Conservation (phyloP, 1,139 yeast genomes). For the Yamadazyma friedrichii region DNA sequence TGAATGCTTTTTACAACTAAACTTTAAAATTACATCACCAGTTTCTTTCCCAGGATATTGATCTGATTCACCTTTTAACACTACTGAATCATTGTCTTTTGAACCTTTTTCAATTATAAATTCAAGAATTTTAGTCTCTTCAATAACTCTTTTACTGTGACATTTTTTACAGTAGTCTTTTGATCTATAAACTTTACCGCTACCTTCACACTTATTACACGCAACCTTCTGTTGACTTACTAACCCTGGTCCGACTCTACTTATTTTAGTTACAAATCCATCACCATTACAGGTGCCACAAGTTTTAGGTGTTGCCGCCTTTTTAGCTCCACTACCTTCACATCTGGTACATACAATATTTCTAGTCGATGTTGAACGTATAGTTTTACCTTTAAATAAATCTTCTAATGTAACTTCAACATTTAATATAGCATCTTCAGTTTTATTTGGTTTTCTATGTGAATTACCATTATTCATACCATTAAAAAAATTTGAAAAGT, state of each 20-base stretch:
- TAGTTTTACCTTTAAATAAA: constrained; percentile 75
- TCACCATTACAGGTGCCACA: constrained; percentile 75
- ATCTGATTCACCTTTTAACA: constrained; percentile 72
- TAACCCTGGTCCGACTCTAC: constrained; percentile 75
- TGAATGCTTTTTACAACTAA: constrained; percentile 46
- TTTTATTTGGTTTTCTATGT: constrained; percentile 23
- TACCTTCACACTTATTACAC: constrained; percentile 73
- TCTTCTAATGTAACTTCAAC: constrained; percentile 72
- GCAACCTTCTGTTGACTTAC: constrained; percentile 61
- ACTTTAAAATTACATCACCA: constrained; percentile 73
- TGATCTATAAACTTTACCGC: constrained; percentile 58
- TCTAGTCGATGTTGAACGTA: constrained; percentile 73
- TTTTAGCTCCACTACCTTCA: constrained; percentile 70
- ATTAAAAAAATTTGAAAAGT: constrained; percentile 70
- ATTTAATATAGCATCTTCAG: constrained; percentile 67
- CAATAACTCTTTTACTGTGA: constrained; percentile 58
- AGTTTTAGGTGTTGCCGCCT: constrained; percentile 52
- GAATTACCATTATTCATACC: constrained; percentile 30
- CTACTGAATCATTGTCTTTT: constrained; percentile 57
- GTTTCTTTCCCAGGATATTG: constrained; percentile 70
- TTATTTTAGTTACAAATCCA: constrained; percentile 61
- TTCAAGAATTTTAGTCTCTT: constrained; percentile 73
- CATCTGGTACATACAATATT: constrained; percentile 71
- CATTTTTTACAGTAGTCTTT: constrained; percentile 83
- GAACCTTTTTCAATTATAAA: constrained; percentile 79